Conservation (phyloP, 768 basidiomycete species). For the Hypholoma fasciculare region DNA sequence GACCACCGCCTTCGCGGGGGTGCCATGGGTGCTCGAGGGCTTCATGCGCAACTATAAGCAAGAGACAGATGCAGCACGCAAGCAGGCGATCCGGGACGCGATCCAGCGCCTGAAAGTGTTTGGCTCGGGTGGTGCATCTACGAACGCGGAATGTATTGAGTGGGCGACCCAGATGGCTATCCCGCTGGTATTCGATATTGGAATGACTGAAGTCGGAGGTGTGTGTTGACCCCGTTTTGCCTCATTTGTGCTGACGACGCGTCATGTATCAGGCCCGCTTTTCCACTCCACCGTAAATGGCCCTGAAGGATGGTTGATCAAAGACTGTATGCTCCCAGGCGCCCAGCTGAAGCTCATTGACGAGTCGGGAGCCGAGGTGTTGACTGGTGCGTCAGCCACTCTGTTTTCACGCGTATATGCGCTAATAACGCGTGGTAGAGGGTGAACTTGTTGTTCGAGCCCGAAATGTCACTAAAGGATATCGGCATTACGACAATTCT, state of each 20-base stretch:
- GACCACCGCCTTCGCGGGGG: conserved; percentile 26
- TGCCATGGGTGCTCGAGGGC: conserved; percentile 34
- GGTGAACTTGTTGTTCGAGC: conserved; percentile 33
- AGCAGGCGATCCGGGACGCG: conserved; percentile 15
- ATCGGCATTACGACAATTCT: conserved; percentile 26
- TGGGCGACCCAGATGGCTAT: conserved; percentile 27
- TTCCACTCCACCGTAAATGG: conserved; percentile 26
- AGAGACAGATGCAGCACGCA: conserved; percentile 19
- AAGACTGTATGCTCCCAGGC: conserved; percentile 24
- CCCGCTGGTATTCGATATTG: conserved; percentile 31
- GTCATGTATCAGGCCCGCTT: conserved; percentile 21
- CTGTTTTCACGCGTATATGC: not conserved
- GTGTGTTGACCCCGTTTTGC: not conserved
- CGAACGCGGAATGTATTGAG: conserved; percentile 24
- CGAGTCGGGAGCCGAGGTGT: conserved; percentile 17
- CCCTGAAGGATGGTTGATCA: conserved; percentile 20
- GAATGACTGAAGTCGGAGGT: conserved; percentile 38
- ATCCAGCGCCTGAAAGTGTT: conserved; percentile 26
- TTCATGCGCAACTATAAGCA: conserved; percentile 23
- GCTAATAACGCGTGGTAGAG: conserved; percentile 16
- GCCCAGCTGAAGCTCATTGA: conserved; percentile 24
- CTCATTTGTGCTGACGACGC: not conserved
- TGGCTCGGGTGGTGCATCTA: conserved; percentile 29
- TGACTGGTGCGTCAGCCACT: conserved; percentile 16
- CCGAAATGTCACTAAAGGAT: conserved; percentile 25